phyloP scores from a whole-genome alignment of 2,329 filamentous ascomycete species.

The Fusarium transvaalense region DNA sequence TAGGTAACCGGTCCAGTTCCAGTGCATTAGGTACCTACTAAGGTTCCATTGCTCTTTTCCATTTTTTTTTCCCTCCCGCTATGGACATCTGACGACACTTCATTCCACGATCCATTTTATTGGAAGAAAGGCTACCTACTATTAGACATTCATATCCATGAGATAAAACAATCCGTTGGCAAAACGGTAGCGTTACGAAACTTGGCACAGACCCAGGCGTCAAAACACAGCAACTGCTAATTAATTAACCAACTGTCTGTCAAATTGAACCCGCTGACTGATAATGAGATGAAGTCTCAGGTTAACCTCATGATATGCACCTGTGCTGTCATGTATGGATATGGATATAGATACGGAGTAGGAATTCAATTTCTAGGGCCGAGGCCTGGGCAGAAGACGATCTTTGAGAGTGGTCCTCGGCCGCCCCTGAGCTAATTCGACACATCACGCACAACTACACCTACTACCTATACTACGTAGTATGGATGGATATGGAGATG shows the following conservation, averaged over 20 bases:
- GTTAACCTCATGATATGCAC: constrained; percentile 7
- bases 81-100: constrained; percentile 28
- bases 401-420: constrained; percentile 18
- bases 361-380: constrained; percentile 9
- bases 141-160: constrained; percentile 7
- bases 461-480: neutral
- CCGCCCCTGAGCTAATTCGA: constrained; percentile 37
- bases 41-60: constrained; percentile 2
- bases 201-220: constrained; percentile 20
- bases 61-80: neutral
- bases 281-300: constrained; percentile 3
- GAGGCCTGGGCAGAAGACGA: constrained; percentile 21
- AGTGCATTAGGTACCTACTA: neutral
- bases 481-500: neutral
- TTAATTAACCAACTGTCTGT: neutral
- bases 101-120: constrained; percentile 29
- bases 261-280: neutral
- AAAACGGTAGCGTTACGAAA: constrained; percentile 28
- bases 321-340: neutral
- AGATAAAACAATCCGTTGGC: constrained; percentile 23
- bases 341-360: neutral
- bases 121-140: constrained; percentile 3
- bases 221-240: constrained; percentile 17
- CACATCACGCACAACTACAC: neutral
- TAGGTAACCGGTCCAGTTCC: neutral